phyloP scores from a whole-genome alignment of 257 asterid species.

The Plantago major region DNA sequence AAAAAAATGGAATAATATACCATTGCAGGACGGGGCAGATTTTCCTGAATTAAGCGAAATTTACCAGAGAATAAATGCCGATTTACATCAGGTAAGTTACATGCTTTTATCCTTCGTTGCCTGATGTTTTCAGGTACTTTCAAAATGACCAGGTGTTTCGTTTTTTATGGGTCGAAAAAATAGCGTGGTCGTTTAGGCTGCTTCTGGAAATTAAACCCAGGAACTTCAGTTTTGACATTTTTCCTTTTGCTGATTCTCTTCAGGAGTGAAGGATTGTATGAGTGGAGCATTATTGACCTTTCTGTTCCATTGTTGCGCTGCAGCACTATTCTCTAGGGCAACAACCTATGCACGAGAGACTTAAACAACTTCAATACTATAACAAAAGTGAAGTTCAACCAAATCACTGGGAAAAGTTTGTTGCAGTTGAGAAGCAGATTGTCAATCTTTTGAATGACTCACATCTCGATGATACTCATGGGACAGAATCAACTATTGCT shows the following conservation, averaged over 20 bases:
- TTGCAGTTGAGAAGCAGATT: conserved; percentile 56
- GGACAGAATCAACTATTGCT: conserved; percentile 48
- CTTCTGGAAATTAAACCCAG: conserved; percentile 13
- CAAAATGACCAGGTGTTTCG: not conserved
- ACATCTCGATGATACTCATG: conserved; percentile 66
- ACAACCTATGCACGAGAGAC: conserved; percentile 67
- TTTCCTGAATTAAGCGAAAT: conserved; percentile 63
- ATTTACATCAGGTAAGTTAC: conserved; percentile 66
- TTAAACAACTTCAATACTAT: conserved; percentile 61
- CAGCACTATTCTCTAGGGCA: conserved; percentile 81
- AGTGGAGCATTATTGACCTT: conserved; percentile 2
- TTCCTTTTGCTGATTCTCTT: conserved; percentile 4
- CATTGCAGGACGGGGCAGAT: conserved; percentile 76
- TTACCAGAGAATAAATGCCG: conserved; percentile 59
- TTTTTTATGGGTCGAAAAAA: not conserved
- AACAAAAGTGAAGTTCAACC: conserved; percentile 61
- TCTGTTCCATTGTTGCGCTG: conserved; percentile 21
- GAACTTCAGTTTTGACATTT: conserved; percentile 6
- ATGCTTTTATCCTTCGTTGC: not conserved
- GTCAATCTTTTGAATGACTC: conserved; percentile 56
- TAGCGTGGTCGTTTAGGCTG: conserved; percentile 6
- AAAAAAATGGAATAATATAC: conserved; percentile 22
- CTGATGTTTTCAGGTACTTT: not conserved
- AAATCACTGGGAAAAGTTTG: conserved; percentile 56
- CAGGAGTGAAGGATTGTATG: conserved; percentile 1